Conservation (phyloP, 768 basidiomycete species). For the Imleria badia region DNA sequence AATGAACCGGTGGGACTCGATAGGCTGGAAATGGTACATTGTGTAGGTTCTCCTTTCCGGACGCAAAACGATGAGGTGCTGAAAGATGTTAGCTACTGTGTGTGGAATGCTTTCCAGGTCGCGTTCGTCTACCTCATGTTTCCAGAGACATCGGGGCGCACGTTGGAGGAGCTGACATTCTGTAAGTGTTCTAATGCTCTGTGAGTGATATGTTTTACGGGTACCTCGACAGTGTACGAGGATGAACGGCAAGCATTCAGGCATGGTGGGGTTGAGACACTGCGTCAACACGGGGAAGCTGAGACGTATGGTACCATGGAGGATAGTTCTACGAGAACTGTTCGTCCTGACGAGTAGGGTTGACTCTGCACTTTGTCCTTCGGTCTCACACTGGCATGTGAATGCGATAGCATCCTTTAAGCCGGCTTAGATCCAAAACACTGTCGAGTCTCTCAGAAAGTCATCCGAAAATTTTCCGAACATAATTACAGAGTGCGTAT, state of each 20-base stretch:
- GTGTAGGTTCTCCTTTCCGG: neutral
- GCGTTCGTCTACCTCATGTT: slow-evolving; percentile 6
- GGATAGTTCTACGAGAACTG: neutral
- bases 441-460: too few species aligned
- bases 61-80: neutral
- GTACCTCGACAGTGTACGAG: slow-evolving; percentile 1
- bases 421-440: too few species aligned
- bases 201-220: neutral
- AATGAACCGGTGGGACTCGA: neutral
- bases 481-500: too few species aligned
- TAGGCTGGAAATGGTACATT: slow-evolving; percentile 18
- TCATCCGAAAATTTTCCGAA: too few species aligned
- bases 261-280: neutral
- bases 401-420: too few species aligned
- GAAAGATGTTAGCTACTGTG: neutral
- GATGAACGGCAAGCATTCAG: neutral
- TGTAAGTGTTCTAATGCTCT: neutral
- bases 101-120: slow-evolving; percentile 1
- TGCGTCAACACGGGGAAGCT: neutral
- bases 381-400: too few species aligned
- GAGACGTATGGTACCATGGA: neutral
- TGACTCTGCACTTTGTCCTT: too few species aligned
- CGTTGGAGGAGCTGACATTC: slow-evolving; percentile 3
- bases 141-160: slow-evolving; percentile 4
- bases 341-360: too few species aligned